Evolutionary conservation across 2,329 filamentous ascomycete genomes (phyloP), one percentile per base, ranked within the genome.

Genomic region (Aspergillus sp.): DNA sequence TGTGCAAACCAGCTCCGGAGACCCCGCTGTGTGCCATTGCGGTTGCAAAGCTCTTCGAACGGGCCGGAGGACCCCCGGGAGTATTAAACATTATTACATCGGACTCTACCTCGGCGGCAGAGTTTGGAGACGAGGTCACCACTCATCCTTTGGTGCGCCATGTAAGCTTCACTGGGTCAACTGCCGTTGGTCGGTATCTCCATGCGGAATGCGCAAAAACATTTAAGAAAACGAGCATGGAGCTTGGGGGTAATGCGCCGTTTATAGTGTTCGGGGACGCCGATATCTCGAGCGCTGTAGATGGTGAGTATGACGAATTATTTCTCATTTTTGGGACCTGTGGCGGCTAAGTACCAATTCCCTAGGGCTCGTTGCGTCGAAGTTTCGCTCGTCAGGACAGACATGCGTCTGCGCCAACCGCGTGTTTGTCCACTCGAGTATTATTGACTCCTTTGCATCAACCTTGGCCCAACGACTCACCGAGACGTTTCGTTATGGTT

Each of bases 251-350:
- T 36, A 85, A 85, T 64, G 83, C 81, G 50, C 82, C 82, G 0
- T 82, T 84, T 59, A 68, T 85, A 20, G 76, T 85, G 41, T 85
- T 85, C 55, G 79, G 84, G 57, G 82, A 85, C 64, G 81, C 81
- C 14, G 77, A 83, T 58, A 69, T 84, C 17, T 77, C 83, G 2
- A 60, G 51, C 1, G 64, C 64, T 1, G 56, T 67, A 3, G 45
- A 47, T 13, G 46, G 53, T 11, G 16, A 41, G 16, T 10, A 5
- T 41, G 3, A 17, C 38, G n/a, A n/a, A 16, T 10, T 14, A 16
- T 17, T 11, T 41, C 38, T 17, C 10, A 4, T 6, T 41, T 41
- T 7, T 41, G 17, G 21, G 21, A 23, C 3, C 3, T 23, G 3
- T 4, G 21, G 21, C 6, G 21, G 6, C 6, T 41, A 20, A 3